phyloP scores from a whole-genome alignment of 1,284 basidiomycete genomes.

The Crucibulum cyathiforme region DNA sequence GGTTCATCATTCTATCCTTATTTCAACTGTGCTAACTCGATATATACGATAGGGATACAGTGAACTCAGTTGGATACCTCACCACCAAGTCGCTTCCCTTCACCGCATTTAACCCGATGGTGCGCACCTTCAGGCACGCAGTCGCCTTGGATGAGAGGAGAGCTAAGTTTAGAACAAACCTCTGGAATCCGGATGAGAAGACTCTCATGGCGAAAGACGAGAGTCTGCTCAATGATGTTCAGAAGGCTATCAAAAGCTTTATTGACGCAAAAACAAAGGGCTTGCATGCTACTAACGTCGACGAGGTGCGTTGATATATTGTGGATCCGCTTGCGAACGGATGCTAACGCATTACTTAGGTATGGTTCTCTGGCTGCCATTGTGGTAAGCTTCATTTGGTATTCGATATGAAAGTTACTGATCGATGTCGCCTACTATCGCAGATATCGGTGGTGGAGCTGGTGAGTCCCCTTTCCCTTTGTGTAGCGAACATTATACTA shows the following conservation, averaged over 20 bases:
- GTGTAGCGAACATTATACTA: constrained; percentile 27
- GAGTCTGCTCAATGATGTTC: constrained; percentile 1
- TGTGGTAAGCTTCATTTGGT: constrained; percentile 37
- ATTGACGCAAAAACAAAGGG: too few species aligned
- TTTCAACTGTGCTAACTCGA: not conserved
- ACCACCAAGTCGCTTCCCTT: constrained; percentile 61
- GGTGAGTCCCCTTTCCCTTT: too few species aligned
- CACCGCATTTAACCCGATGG: constrained; percentile 52
- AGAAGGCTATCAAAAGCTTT: too few species aligned
- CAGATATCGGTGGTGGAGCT: constrained; percentile 32
- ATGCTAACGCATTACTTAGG: constrained; percentile 14
- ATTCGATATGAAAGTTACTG: not conserved
- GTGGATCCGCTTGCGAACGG: not conserved
- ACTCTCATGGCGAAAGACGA: constrained; percentile 21
- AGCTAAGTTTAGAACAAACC: constrained; percentile 54
- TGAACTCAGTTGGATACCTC: constrained; percentile 55
- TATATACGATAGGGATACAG: constrained; percentile 54
- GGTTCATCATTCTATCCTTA: constrained; percentile 16
- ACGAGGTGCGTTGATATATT: not conserved
- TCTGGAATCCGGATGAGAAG: constrained; percentile 38
- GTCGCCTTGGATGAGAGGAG: constrained; percentile 64
- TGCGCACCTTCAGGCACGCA: constrained; percentile 59
- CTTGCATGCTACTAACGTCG: too few species aligned
- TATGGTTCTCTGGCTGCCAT: constrained; percentile 43
- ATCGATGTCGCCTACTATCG: not conserved